These are phyloP conservation scores for Phragmites australis DNA, from an alignment of 176 grass and related monocot genomes.

Conservation along the genomic window DNA sequence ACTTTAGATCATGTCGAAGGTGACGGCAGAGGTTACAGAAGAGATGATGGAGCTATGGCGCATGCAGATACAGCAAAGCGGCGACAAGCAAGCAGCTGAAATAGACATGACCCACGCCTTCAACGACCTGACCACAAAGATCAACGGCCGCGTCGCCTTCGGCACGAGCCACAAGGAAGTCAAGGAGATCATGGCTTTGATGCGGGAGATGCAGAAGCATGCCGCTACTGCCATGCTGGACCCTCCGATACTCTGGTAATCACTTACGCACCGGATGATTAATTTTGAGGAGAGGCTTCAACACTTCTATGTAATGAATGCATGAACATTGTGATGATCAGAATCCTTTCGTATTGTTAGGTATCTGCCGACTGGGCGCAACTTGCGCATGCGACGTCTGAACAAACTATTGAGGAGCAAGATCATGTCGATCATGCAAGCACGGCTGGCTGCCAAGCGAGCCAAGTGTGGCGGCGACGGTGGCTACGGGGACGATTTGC, in stretches of 20 bases:
- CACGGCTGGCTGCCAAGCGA: neutral
- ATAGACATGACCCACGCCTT: conserved; percentile 43
- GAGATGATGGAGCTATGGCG: conserved; percentile 20
- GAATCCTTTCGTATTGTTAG: neutral
- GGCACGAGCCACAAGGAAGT: conserved; percentile 23
- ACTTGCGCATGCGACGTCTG: conserved; percentile 14
- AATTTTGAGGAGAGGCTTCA: no score
- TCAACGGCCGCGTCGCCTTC: conserved; percentile 44
- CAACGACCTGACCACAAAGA: conserved; percentile 44
- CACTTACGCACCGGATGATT: neutral
- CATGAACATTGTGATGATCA: no score
- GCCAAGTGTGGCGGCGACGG: neutral
- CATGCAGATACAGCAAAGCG: neutral
- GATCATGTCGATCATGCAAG: conserved; percentile 30
- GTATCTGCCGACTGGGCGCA: conserved; percentile 40
- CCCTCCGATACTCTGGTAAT: conserved; percentile 28
- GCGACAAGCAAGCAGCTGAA: conserved; percentile 6
- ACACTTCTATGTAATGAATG: no score
- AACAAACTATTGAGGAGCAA: conserved; percentile 32
- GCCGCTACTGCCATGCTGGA: conserved; percentile 23
- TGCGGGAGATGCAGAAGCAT: conserved; percentile 36
- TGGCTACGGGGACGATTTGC: conserved; percentile 37
- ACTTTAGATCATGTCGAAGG: conserved; percentile 24
- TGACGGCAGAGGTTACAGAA: conserved; percentile 33
- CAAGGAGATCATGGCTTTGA: conserved; percentile 17